Percentiles rank a stretch among this genome's conserved stretches.
Conservation (phyloP, 2,329 filamentous ascomycete species). For the Monosporascus sp. region DNA sequence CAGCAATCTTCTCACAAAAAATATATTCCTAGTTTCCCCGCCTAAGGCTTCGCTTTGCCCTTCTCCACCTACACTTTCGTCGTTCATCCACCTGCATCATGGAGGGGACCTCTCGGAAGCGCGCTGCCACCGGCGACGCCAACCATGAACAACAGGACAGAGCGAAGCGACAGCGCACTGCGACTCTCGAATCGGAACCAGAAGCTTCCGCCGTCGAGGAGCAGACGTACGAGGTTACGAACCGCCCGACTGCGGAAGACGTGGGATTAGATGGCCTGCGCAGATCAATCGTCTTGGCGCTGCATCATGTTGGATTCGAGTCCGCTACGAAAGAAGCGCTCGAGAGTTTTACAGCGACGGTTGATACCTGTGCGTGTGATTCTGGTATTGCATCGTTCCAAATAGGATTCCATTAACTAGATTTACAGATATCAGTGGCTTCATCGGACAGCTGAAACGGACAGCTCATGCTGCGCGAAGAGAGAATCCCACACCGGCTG, state of each 20-base stretch:
- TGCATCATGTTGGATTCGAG: conserved; percentile 56
- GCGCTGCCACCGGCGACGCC: conserved; percentile 13
- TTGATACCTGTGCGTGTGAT: conserved; percentile 49
- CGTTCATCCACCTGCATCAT: conserved; percentile 4
- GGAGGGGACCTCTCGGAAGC: conserved; percentile 16
- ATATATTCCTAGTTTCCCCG: too few species aligned
- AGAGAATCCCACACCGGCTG: conserved; percentile 47
- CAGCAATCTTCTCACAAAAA: too few species aligned
- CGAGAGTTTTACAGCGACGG: conserved; percentile 50
- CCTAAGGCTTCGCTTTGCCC: not conserved
- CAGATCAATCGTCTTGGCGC: conserved; percentile 49
- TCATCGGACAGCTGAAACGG: conserved; percentile 44
- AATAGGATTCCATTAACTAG: conserved; percentile 14
- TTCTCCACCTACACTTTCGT: not conserved
- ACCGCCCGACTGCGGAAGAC: conserved; percentile 23
- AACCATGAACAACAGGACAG: conserved; percentile 6
- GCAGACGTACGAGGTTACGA: conserved; percentile 9
- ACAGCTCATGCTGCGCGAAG: conserved; percentile 46
- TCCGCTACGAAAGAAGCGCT: conserved; percentile 50
- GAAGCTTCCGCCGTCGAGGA: not conserved
- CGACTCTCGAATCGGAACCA: conserved; percentile 11
- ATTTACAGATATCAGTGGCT: conserved; percentile 40
- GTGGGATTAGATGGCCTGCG: conserved; percentile 40
- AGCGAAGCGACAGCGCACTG: conserved; percentile 22
- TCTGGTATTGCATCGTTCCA: not conserved